A percentile compares a stretch with the other conserved stretches of the same genome.
Evolutionary conservation across 352 stramenopile genomes (phyloP).

Genomic region (Lagenidium giganteum): DNA sequence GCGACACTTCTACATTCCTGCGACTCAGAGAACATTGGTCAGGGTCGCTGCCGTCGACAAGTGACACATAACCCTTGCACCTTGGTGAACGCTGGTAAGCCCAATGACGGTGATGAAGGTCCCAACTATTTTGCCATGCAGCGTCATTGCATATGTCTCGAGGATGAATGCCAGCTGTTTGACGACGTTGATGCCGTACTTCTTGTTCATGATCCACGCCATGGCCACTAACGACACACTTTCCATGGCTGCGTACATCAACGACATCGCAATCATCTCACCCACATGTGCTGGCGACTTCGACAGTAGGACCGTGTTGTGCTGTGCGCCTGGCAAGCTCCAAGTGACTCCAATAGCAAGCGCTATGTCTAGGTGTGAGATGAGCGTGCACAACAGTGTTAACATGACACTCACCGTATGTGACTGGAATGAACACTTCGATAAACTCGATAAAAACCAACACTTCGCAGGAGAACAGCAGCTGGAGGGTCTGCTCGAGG

Average conservation of each 20-base stretch:
- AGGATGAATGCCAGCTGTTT: slow-evolving; percentile 33
- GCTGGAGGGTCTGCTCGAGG: slow-evolving; percentile 23
- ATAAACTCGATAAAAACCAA: slow-evolving; percentile 24
- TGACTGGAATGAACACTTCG: slow-evolving; percentile 8
- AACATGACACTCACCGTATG: slow-evolving; percentile 7
- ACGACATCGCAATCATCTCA: no score
- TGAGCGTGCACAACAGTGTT: no score
- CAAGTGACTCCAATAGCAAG: background rate
- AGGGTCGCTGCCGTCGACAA: no score
- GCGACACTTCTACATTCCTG: no score
- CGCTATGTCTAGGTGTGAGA: no score
- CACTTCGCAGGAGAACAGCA: slow-evolving; percentile 16
- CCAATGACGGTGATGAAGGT: no score
- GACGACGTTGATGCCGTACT: slow-evolving; percentile 20
- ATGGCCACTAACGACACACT: slow-evolving; percentile 26
- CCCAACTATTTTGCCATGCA: slow-evolving; percentile 29
- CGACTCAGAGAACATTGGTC: no score
- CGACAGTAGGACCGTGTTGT: no score
- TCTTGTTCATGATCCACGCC: slow-evolving; percentile 13
- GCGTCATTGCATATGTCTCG: slow-evolving; percentile 23
- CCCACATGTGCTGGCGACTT: no score
- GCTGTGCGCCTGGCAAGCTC: background rate
- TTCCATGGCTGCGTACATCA: slow-evolving; percentile 27
- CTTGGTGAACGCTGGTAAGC: no score
- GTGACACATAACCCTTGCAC: no score